These are phyloP conservation scores for Leptographium radiaticola DNA, from an alignment of 2,329 filamentous ascomycete genomes.

Conservation along the genomic window DNA sequence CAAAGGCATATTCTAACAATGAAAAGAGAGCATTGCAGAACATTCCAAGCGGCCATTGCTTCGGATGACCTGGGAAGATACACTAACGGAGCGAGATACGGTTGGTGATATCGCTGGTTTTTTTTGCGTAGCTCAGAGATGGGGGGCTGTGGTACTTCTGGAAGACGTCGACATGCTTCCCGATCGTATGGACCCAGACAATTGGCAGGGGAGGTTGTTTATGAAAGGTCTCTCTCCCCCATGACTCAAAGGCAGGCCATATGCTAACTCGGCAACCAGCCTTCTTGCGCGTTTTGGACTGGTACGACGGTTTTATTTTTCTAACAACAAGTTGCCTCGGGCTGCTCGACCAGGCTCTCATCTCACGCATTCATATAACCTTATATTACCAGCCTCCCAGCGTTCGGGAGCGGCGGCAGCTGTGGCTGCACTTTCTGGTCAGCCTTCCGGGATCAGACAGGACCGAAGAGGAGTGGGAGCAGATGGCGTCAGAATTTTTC, in stretches of 20 bases:
- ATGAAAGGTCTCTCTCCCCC: neutral
- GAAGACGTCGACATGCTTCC: neutral
- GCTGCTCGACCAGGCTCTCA: neutral
- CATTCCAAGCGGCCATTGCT: neutral
- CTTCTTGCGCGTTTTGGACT: neutral
- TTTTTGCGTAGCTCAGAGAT: neutral
- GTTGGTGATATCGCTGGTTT: neutral
- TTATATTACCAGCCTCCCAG: neutral
- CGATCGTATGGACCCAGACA: neutral
- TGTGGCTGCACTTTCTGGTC: neutral
- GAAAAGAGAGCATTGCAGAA: neutral
- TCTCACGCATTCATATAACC: neutral
- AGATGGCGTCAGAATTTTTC: neutral
- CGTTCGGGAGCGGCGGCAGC: no score
- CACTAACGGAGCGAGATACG: neutral
- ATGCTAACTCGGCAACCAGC: neutral
- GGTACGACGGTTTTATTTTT: neutral
- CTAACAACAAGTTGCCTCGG: neutral
- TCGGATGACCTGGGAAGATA: neutral
- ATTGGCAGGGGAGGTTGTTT: neutral
- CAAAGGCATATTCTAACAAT: neutral
- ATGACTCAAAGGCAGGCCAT: no score
- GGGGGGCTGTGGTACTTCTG: neutral
- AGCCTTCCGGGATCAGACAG: no score
- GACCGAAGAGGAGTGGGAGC: neutral